Evolutionary conservation across 176 grass and related monocot species (phyloP).

Genomic region (Echinochloa phyllopogon): DNA sequence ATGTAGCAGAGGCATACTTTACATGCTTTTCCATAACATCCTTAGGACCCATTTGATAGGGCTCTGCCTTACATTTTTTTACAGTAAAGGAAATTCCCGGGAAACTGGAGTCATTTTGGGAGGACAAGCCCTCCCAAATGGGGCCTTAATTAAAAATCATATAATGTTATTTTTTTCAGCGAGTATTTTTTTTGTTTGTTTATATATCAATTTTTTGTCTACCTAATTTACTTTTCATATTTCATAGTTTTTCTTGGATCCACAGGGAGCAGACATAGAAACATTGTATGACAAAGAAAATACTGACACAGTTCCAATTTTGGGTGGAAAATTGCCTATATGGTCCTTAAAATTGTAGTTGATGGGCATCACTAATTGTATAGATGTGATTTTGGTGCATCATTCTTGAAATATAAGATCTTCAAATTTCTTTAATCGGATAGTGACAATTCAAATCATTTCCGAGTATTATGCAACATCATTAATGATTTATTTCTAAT

Average conservation of each 20-base stretch:
- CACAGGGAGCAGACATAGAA: background rate
- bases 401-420: conserved; percentile 18
- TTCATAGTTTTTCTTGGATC: background rate
- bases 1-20: background rate
- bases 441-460: conserved; percentile 14
- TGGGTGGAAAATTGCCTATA: background rate
- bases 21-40: background rate
- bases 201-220: background rate
- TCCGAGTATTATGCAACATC: background rate
- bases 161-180: background rate
- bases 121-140: too few species aligned
- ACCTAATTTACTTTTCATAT: background rate
- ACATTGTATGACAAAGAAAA: background rate
- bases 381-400: conserved; percentile 21
- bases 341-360: background rate
- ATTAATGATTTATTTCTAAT: conserved; percentile 35
- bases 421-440: conserved; percentile 4
- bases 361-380: background rate
- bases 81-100: too few species aligned
- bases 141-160: background rate
- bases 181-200: background rate
- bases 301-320: background rate
- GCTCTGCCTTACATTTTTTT: too few species aligned
- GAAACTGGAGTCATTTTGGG: too few species aligned
- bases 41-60: background rate